phyloP scores from a whole-genome alignment of 768 basidiomycete species.

The Pisolithus tinctorius region DNA sequence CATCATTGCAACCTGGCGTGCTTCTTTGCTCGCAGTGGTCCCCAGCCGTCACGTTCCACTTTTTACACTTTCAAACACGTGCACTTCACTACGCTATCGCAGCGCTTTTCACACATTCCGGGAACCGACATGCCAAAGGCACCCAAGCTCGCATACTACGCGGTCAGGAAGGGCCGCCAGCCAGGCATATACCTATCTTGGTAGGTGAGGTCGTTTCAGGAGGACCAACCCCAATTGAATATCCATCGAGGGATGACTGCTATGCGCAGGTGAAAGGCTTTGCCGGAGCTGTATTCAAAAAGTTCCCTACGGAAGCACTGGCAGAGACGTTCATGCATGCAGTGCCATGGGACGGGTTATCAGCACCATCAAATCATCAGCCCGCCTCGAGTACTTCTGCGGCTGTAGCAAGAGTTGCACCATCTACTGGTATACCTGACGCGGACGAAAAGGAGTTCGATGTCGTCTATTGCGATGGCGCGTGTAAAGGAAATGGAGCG shows the following conservation, averaged over 20 bases:
- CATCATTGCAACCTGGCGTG: slow-evolving; percentile 2
- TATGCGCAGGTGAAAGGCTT: slow-evolving; percentile 63
- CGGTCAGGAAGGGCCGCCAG: slow-evolving; percentile 56
- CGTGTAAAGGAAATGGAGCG: slow-evolving; percentile 79
- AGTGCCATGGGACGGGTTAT: slow-evolving; percentile 1
- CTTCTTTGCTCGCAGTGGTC: neutral
- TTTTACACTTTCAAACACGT: neutral
- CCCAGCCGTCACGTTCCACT: neutral
- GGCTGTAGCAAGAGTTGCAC: neutral
- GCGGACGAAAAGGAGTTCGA: slow-evolving; percentile 26
- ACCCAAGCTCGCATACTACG: slow-evolving; percentile 54
- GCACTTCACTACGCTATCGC: neutral
- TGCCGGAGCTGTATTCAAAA: slow-evolving; percentile 56
- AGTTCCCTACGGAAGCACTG: slow-evolving; percentile 48
- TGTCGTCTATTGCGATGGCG: slow-evolving; percentile 83
- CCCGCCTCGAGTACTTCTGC: neutral
- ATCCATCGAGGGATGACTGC: slow-evolving; percentile 58
- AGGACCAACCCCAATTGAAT: slow-evolving; percentile 17
- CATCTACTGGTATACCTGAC: slow-evolving; percentile 2
- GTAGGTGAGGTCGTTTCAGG: slow-evolving; percentile 35
- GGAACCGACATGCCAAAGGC: slow-evolving; percentile 28
- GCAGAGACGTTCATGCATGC: slow-evolving; percentile 50
- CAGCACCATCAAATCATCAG: slow-evolving; percentile 22
- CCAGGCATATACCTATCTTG: slow-evolving; percentile 70
- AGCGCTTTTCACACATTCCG: neutral